Percentiles rank a stretch among this genome's conserved stretches.
phyloP scores from a whole-genome alignment of 441 rosid species.

The Pelargonium australe region DNA sequence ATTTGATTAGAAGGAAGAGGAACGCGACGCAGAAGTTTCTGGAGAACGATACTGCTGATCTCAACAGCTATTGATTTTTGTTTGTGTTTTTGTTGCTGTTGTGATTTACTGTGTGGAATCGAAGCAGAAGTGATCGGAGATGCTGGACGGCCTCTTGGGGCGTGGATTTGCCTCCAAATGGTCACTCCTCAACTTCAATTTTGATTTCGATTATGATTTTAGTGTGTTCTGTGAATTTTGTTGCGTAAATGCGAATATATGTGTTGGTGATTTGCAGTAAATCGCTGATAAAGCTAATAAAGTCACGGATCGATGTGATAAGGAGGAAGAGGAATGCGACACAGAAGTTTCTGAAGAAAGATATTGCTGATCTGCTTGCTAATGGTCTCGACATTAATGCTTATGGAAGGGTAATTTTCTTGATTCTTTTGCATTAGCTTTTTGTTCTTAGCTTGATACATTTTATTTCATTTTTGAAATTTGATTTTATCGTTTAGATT shows the following conservation, averaged over 20 bases:
- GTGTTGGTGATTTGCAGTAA: slow-evolving; percentile 38
- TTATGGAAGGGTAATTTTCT: slow-evolving; percentile 49
- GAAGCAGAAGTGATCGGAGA: slow-evolving; percentile 21
- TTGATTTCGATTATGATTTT: not conserved
- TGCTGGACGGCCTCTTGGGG: slow-evolving; percentile 74
- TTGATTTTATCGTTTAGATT: too few relatives aligned
- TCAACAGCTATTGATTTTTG: slow-evolving; percentile 48
- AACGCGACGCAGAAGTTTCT: slow-evolving; percentile 72
- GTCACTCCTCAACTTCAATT: slow-evolving; percentile 24
- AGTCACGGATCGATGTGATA: slow-evolving; percentile 79
- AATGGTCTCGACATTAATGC: slow-evolving; percentile 82
- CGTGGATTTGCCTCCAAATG: slow-evolving; percentile 72
- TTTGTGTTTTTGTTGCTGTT: not conserved
- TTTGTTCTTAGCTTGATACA: too few relatives aligned
- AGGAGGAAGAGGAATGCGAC: slow-evolving; percentile 78
- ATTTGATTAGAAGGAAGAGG: slow-evolving; percentile 70
- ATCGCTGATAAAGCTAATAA: slow-evolving; percentile 63
- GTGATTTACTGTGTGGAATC: not conserved
- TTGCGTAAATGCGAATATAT: too few relatives aligned
- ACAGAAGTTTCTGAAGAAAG: slow-evolving; percentile 72
- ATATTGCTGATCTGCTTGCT: slow-evolving; percentile 76
- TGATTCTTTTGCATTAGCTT: not conserved
- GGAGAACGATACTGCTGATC: slow-evolving; percentile 83
- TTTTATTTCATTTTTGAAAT: too few relatives aligned
- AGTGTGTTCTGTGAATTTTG: not conserved